Conservation (phyloP, 139 green algal genomes). For the Chlamydomonas incerta region DNA sequence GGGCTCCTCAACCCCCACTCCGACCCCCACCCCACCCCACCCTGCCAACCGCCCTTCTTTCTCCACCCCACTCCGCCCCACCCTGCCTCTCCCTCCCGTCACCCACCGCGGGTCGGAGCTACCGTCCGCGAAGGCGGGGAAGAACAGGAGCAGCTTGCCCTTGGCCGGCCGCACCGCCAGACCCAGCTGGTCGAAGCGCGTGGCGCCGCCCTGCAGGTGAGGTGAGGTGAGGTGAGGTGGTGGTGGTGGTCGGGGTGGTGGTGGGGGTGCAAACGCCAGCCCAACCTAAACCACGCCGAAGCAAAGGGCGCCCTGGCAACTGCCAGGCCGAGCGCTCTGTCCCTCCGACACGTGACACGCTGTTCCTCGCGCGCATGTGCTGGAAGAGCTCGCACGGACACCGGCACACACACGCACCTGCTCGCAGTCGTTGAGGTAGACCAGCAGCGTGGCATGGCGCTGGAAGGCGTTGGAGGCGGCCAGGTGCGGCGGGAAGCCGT, state of each 20-base stretch:
- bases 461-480: conserved; percentile 72
- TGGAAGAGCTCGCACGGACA: too few relatives aligned
- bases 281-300: too few relatives aligned
- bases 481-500: conserved; percentile 65
- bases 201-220: conserved; percentile 68
- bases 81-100: neutral
- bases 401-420: too few relatives aligned
- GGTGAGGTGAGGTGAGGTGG: too few relatives aligned
- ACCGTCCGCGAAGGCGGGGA: conserved; percentile 54
- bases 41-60: too few relatives aligned
- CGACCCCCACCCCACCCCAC: too few relatives aligned
- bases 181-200: conserved; percentile 66
- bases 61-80: neutral
- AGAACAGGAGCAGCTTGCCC: conserved; percentile 73
- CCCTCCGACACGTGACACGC: too few relatives aligned
- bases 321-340: too few relatives aligned
- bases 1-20: too few relatives aligned
- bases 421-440: conserved; percentile 75
- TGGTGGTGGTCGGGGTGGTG: neutral
- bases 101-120: neutral
- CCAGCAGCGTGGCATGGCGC: conserved; percentile 68
- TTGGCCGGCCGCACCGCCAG: conserved; percentile 57
- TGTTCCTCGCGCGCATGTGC: too few relatives aligned
- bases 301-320: too few relatives aligned
- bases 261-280: too few relatives aligned